These are phyloP conservation scores for Cryptosporidium canis DNA, from an alignment of 169 alveolate genomes.

Conservation along the genomic window DNA sequence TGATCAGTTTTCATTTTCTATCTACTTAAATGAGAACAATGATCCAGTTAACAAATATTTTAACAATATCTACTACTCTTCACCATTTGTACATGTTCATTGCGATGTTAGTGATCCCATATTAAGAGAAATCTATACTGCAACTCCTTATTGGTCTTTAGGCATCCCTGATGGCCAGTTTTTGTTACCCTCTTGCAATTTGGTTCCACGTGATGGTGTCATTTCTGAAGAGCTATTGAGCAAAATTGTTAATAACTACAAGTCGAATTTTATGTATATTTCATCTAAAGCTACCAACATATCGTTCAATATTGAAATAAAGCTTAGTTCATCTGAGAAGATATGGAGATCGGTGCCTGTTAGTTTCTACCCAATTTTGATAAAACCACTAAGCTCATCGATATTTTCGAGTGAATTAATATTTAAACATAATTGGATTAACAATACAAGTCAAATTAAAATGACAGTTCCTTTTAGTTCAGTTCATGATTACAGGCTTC, in stretches of 20 bases:
- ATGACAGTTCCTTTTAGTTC: background rate
- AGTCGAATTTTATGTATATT: background rate
- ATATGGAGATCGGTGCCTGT: background rate
- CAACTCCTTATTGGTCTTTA: conserved; percentile 23
- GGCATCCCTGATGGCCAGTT: background rate
- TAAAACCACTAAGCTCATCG: conserved; percentile 12
- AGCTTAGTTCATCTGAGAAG: background rate
- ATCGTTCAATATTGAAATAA: background rate
- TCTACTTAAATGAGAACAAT: background rate
- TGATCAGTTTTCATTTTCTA: conserved; percentile 37
- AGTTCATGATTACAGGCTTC: background rate
- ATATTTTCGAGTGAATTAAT: background rate
- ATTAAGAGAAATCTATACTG: conserved; percentile 1
- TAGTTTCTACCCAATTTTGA: conserved; percentile 23
- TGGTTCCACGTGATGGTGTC: background rate
- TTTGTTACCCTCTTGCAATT: conserved; percentile 35
- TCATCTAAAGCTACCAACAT: background rate
- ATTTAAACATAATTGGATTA: background rate
- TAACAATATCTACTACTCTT: conserved; percentile 33
- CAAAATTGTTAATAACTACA: background rate
- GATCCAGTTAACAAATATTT: background rate
- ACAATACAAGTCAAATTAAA: background rate
- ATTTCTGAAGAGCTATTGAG: background rate
- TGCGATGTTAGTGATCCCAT: background rate
- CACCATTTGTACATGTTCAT: conserved; percentile 21